These are phyloP conservation scores for Boletus subcaerulescens DNA, from an alignment of 768 basidiomycete genomes.

Conservation along the genomic window DNA sequence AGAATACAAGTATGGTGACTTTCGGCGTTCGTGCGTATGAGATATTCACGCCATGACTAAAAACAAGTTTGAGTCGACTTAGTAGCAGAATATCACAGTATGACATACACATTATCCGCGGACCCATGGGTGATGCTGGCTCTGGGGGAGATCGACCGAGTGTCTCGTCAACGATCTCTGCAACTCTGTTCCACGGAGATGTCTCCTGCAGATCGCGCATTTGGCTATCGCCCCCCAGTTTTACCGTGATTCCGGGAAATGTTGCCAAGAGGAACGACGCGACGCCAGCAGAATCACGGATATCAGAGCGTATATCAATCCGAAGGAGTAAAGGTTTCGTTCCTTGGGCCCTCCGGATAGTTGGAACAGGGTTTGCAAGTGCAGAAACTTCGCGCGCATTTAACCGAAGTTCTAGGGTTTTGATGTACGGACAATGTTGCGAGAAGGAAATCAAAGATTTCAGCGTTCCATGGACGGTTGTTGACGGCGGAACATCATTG, in stretches of 20 bases:
- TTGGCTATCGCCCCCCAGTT: background rate
- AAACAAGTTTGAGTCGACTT: background rate
- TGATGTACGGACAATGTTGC: constrained; percentile 17
- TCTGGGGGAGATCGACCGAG: constrained; percentile 13
- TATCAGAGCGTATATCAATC: constrained; percentile 17
- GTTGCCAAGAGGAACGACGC: constrained; percentile 17
- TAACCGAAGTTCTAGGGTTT: constrained; percentile 14
- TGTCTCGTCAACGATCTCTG: constrained; percentile 13
- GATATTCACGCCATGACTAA: constrained; percentile 10
- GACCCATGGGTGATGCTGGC: background rate
- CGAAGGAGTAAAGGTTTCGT: background rate
- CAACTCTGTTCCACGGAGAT: constrained; percentile 22
- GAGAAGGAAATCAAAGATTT: constrained; percentile 9
- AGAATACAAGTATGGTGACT: no score
- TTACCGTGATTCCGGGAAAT: constrained; percentile 9
- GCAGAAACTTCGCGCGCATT: constrained; percentile 19
- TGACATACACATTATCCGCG: constrained; percentile 20
- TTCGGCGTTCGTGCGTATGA: no score
- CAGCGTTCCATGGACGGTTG: constrained; percentile 6
- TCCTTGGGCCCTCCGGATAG: constrained; percentile 3
- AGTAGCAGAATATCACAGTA: background rate
- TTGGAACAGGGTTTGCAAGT: background rate
- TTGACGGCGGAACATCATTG: constrained; percentile 11
- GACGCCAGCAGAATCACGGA: constrained; percentile 17
- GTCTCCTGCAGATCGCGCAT: constrained; percentile 13